phyloP scores from a whole-genome alignment of 106 monocot genomes.

The Hemerocallis citrina region DNA sequence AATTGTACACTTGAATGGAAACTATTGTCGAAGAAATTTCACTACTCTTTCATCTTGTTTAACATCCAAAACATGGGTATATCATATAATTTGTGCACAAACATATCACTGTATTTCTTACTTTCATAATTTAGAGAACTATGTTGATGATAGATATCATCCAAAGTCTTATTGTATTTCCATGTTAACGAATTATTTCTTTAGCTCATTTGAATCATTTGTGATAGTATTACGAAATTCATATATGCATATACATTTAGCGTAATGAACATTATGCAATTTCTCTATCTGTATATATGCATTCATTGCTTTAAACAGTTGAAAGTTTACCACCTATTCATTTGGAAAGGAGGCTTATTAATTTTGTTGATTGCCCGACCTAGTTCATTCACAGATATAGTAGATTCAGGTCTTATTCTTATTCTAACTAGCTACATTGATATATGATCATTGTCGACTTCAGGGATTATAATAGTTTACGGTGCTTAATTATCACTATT shows the following conservation, averaged over 20 bases:
- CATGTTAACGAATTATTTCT: too few species aligned
- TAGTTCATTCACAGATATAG: background rate
- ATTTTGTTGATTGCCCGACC: background rate
- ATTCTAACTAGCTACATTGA: background rate
- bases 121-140: too few species aligned
- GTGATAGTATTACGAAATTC: too few species aligned
- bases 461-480: background rate
- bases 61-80: background rate
- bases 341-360: background rate
- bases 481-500: background rate
- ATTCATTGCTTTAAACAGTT: background rate
- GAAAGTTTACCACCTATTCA: background rate
- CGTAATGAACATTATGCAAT: too few species aligned
- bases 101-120: too few species aligned
- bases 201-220: too few species aligned
- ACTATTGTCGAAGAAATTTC: conserved; percentile 2
- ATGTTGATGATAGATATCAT: too few species aligned
- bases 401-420: background rate
- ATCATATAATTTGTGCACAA: background rate
- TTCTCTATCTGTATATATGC: too few species aligned
- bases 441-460: background rate
- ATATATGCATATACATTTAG: too few species aligned
- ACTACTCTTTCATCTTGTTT: background rate
- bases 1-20: conserved; percentile 3
- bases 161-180: too few species aligned